Evolutionary conservation across 345 rosid genomes (phyloP), one percentile per base, ranked within the genome.

Genomic region (Rhodamnia rubescens): DNA sequence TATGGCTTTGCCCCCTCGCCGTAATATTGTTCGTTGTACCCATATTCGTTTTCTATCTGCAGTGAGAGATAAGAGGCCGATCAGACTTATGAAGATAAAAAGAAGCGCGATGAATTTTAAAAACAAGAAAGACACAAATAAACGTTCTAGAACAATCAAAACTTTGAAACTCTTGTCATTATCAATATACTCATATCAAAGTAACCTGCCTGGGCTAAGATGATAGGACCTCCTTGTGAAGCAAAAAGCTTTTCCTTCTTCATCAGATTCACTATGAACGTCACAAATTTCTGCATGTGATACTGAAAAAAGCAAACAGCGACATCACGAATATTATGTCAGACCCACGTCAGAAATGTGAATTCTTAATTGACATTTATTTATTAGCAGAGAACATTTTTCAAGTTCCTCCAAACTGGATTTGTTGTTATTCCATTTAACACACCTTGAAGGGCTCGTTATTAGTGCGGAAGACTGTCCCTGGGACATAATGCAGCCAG

Each of bases 151-250:
- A 82, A 82, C 84, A 29, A 58, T 59, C 32, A 58, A 57, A 6
- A 56, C 53, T 56, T 83, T 58, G 74, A 59, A 59, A 12, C 47
- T 24, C 64, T 81, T 32, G 26, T 69, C 80, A 32, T 61, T 20
- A 57, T n/a, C 29, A 11, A n/a, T 29, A 54, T 21, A 85, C 22
- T 85, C 9, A 24, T 64, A 36, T 86, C 81, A 36, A 83, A 21
- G 32, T 69, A 29, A 78, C 90, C 92, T 90, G 86, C 99, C 98
- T 97, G 99, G 81, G 99, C 89, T 88, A 97, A 87, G 91, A 97
- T 96, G 85, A 97, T 96, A 64, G 99, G 98, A 87, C 99, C 99
- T 82, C 98, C 99, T 83, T 96, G 99, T 18, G 96, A 92, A 86
- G 98, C 96, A 85, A 96, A 97, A 87, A 97, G 95, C 91, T 95